Evolutionary conservation across 1,139 yeast genomes (phyloP), one percentile per base, ranked within the genome.

Genomic region (Hemisphaericaspora xylanilytica): DNA sequence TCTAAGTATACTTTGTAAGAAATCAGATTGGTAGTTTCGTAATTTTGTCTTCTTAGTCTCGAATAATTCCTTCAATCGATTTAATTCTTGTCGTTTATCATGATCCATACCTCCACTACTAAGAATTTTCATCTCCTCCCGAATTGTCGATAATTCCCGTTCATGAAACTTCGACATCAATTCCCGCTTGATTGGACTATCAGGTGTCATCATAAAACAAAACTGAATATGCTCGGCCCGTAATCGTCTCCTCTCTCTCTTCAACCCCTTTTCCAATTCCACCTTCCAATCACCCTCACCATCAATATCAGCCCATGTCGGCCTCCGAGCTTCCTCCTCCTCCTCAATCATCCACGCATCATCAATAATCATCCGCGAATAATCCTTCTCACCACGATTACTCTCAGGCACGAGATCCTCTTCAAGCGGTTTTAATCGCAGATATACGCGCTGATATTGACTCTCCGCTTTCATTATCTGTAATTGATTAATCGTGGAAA

Each of bases 371-470:
- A 14, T 28, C 17, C 4, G 21, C 2, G 37, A 15, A 27, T 30
- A 34, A 14, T 34, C 34, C 3, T 11, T 8, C 9, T 26, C 32
- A 27, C 16, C 17, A 31, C 15, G 9, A 3, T 17, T 7, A 13
- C 12, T 8, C 16, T n/a, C 3, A 2, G 31, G 14, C 8, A 8
- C 10, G 15, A 7, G 12, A 4, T 16, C 17, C 13, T 24, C 15
- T 28, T 36, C 39, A 3, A 36, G 13, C 7, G 12, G n/a, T 24
- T 25, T 32, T 10, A 39, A 32, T 26, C 22, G 10, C 4, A 29
- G n/a, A 17, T 31, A 36, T 13, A 28, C 12, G 10, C 30, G 32
- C 11, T 21, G 10, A 11, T 28, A 12, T 4, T 26, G 18, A 9
- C 13, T 25, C 8, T 28, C 24, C 14, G n/a, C 28, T 26, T 33